A percentile compares a stretch with the other conserved stretches of the same genome.
phyloP scores from a whole-genome alignment of 2,329 filamentous ascomycete species.

The Knoxdaviesia capensis region DNA sequence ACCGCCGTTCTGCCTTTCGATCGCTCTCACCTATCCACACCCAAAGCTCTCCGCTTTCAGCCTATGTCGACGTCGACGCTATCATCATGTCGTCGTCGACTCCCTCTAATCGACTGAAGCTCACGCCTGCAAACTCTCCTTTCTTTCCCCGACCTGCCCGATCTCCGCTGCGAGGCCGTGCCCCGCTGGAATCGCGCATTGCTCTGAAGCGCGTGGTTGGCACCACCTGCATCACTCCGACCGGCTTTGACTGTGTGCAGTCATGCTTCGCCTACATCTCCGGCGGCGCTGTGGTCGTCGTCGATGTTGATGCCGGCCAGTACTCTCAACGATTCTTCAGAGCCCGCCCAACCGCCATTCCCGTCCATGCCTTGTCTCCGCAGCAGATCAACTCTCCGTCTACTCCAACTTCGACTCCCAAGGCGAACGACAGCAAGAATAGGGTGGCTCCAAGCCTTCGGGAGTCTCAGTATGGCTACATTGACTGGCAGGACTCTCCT shows the following conservation, averaged over 20 bases:
- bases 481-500: slow-evolving; percentile 42
- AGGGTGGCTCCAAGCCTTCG: slow-evolving; percentile 25
- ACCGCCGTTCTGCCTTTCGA: too few relatives aligned
- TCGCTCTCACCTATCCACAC: too few relatives aligned
- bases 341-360: slow-evolving; percentile 58
- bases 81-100: slow-evolving; percentile 22
- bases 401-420: slow-evolving; percentile 32
- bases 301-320: slow-evolving; percentile 39
- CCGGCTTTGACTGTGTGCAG: slow-evolving; percentile 66
- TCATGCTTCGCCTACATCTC: slow-evolving; percentile 78
- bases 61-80: slow-evolving; percentile 24
- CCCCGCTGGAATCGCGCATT: slow-evolving; percentile 34
- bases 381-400: slow-evolving; percentile 28
- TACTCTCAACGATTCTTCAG: slow-evolving; percentile 75
- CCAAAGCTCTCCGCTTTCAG: slow-evolving; percentile 3
- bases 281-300: slow-evolving; percentile 81
- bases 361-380: slow-evolving; percentile 36
- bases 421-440: slow-evolving; percentile 43
- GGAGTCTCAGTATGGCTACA: slow-evolving; percentile 23
- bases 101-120: slow-evolving; percentile 38
- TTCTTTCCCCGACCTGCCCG: slow-evolving; percentile 40
- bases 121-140: slow-evolving; percentile 63
- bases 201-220: slow-evolving; percentile 73
- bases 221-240: slow-evolving; percentile 68
- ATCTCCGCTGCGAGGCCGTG: slow-evolving; percentile 35